Evolutionary conservation across 108 stramenopile genomes (phyloP), one percentile per base, ranked within the genome.

Genomic region (Nitzschia putrida): DNA sequence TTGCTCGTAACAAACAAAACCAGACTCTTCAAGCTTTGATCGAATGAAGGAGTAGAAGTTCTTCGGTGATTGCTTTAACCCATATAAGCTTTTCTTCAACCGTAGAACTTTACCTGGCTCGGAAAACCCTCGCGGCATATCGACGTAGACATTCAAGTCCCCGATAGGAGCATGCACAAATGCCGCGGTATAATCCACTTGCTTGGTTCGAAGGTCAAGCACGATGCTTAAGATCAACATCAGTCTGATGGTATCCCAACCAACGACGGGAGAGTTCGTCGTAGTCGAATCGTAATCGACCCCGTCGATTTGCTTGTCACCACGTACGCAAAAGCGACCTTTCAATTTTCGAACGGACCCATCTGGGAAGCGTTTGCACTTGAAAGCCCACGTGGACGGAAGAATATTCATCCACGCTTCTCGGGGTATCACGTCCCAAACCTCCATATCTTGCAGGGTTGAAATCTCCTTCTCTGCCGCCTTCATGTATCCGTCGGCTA

Each of bases 211-310:
- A 12, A 82, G 47, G 0, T 53, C 72, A 6, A 82, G 51, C 3
- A 80, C 14, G 0, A 71, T 44, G 2, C 64, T 53, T 37, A 80
- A 40, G 11, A 72, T 55, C 0, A 85, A 63, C 0, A 82, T 38
- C 8, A 82, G 24, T 0, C 81, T 72, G 14, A 82, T 69, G 0
- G 81, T 85, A 0, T 42, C 71, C 86, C 86, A 87, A 29, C 59
- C 53, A 0, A 87, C 86, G 0, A 85, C 82, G 25, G 86, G 80
- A 47, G 83, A 64, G 42, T 74, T 83, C 12, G 71, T 79, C 2
- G 84, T 76, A 65, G 72, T 77, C 61, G 52, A 84, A 58, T 87
- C 83, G 75, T 63, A 88, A 59, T 88, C 84, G 53, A 85, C 73
- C 7, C 88, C 88, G 43, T 85, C 69, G 0, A 69, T 44, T 61